Conservation (phyloP, 2,329 filamentous ascomycete species). For the Claviceps fusiformis region DNA sequence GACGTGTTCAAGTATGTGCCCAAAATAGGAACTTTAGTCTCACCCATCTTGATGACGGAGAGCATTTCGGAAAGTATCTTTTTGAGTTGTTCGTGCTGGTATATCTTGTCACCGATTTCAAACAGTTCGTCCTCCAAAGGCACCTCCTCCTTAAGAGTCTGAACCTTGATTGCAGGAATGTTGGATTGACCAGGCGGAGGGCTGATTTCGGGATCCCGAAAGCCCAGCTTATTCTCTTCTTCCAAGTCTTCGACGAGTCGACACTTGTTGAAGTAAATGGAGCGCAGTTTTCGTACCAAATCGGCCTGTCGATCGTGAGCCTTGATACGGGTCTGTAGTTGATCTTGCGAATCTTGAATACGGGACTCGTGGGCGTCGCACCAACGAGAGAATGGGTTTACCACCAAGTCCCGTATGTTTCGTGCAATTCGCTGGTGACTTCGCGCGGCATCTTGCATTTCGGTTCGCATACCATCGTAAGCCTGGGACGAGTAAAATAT, state of each 20-base stretch:
- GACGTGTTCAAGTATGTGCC: conserved; percentile 92
- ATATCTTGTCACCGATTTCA: conserved; percentile 83
- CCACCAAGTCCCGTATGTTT: conserved; percentile 90
- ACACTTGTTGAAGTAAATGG: conserved; percentile 98
- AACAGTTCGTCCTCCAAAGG: conserved; percentile 63
- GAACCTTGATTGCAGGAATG: conserved; percentile 81
- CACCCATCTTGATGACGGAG: conserved; percentile 70
- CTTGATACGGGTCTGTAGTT: conserved; percentile 82
- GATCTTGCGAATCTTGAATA: conserved; percentile 87
- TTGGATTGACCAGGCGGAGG: conserved; percentile 39
- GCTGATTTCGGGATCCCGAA: conserved; percentile 70
- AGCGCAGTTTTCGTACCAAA: conserved; percentile 79
- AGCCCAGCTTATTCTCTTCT: conserved; percentile 96
- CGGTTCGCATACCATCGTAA: conserved; percentile 80
- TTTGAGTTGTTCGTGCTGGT: conserved; percentile 76
- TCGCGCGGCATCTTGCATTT: conserved; percentile 82
- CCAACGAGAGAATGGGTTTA: conserved; percentile 90
- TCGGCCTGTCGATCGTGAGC: conserved; percentile 87
- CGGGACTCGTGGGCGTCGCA: conserved; percentile 87
- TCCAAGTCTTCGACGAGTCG: conserved; percentile 90
- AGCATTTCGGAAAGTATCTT: conserved; percentile 80
- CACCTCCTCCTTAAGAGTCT: conserved; percentile 48
- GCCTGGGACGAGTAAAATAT: conserved; percentile 39
- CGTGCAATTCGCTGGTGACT: conserved; percentile 93
- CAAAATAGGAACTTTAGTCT: conserved; percentile 89